Conservation (phyloP, 192 early-diverging fungal genomes). For the Umbelopsis sp. region DNA sequence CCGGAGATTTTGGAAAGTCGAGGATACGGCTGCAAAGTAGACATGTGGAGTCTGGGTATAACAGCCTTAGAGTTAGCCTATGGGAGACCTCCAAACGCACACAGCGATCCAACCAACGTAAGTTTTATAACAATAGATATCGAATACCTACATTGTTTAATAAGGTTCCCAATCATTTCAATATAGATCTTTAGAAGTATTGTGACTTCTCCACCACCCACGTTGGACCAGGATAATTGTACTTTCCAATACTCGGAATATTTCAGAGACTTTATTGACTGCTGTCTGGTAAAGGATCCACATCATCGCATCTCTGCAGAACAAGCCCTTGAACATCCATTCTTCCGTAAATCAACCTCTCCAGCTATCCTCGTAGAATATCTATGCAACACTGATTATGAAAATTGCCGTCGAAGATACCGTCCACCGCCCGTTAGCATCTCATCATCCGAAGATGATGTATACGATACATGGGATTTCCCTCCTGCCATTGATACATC, state of each 20-base stretch:
- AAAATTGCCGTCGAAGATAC: not conserved
- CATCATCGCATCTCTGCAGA: not conserved
- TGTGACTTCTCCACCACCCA: constrained; percentile 14
- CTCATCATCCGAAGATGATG: not conserved
- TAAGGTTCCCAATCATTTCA: not conserved
- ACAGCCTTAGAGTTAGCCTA: constrained; percentile 40
- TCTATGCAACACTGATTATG: constrained; percentile 7
- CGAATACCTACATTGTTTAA: not conserved
- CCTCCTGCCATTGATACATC: constrained; percentile 15
- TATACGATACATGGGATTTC: constrained; percentile 12
- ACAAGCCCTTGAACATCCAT: constrained; percentile 28
- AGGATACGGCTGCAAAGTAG: constrained; percentile 47
- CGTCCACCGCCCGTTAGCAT: not conserved
- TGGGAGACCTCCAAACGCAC: constrained; percentile 37
- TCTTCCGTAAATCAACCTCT: constrained; percentile 12
- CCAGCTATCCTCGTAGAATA: constrained; percentile 17
- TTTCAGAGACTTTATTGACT: constrained; percentile 25
- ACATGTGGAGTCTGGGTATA: constrained; percentile 52
- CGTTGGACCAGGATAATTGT: constrained; percentile 4
- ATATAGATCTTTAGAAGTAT: constrained; percentile 29
- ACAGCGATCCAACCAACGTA: constrained; percentile 39
- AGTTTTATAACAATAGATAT: not conserved
- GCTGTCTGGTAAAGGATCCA: constrained; percentile 24
- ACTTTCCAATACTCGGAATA: not conserved
- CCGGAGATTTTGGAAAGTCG: constrained; percentile 42